Percentiles rank a stretch among this genome's conserved stretches.
Evolutionary conservation across 306 rosid genomes (phyloP).

Genomic region (Quercus aquifolioides): DNA sequence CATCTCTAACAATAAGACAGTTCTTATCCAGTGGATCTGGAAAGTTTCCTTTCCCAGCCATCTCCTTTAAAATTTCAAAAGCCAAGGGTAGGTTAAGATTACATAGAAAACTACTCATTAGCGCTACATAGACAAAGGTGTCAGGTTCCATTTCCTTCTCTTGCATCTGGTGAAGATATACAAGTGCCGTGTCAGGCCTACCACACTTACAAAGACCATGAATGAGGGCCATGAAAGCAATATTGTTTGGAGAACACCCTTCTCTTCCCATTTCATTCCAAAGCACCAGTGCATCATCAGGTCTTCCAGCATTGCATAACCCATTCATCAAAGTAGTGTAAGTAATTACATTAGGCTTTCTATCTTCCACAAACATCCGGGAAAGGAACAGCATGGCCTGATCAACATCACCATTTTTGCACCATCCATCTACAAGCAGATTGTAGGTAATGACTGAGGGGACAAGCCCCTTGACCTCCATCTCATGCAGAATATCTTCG

Average conservation of each 20-base stretch:
- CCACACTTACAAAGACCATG: constrained; percentile 75
- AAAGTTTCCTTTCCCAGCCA: constrained; percentile 43
- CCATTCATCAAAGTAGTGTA: constrained; percentile 76
- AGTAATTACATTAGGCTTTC: constrained; percentile 66
- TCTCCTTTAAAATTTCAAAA: constrained; percentile 54
- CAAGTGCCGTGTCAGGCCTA: constrained; percentile 53
- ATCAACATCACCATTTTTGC: constrained; percentile 59
- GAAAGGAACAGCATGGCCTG: constrained; percentile 55
- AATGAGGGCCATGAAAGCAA: constrained; percentile 71
- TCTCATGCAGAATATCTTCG: constrained; percentile 42
- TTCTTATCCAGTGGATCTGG: constrained; percentile 57
- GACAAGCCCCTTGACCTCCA: constrained; percentile 53
- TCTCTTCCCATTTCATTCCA: constrained; percentile 65
- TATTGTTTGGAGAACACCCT: constrained; percentile 66
- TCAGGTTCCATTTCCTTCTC: constrained; percentile 63
- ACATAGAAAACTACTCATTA: constrained; percentile 56
- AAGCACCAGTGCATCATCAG: constrained; percentile 60
- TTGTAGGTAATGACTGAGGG: constrained; percentile 76
- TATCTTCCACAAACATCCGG: constrained; percentile 49
- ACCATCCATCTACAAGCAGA: constrained; percentile 55
- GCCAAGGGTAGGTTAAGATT: constrained; percentile 42
- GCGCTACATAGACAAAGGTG: constrained; percentile 50
- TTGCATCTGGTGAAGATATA: constrained; percentile 62
- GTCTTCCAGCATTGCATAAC: constrained; percentile 59
- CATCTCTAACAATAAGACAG: constrained; percentile 44